Base-by-base conservation (phyloP, 1,139 yeast genomes). In the Taiozyma sp. region DNA sequence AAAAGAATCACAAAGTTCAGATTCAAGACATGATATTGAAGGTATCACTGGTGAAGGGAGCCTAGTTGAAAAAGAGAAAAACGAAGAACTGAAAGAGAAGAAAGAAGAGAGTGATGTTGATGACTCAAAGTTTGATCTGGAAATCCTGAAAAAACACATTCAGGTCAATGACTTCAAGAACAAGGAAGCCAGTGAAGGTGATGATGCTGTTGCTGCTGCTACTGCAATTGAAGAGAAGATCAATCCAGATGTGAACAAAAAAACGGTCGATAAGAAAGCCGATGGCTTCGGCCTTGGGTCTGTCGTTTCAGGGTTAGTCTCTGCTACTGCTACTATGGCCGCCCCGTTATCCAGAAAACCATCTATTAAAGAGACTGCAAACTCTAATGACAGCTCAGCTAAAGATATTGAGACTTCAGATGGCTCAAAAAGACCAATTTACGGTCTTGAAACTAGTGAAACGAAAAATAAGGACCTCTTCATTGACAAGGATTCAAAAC, bases 111-210 rank as follows among this genome's bases (percentile, higher is more conserved):
- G 14, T 28, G 44, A 43, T 41, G 39, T 43, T 14, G 40, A 24
- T 24, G 39, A 39, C 28, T 24, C 34, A 13, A 29, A 44, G 4
- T 44, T 49, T 16, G 45, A 32, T 29, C 8, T 48, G 14, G 34
- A 45, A 4, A 45, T 40, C 24, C 44, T 51, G 30, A 51, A 49
- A 36, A 45, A 51, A 40, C 50, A 48, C 4, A 49, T 46, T 32
- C 41, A 19, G 14, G 52, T 45, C 14, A 47, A 43, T 23, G 52
- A 46, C 24, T 43, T 43, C 30, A 29, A 23, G 16, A 43, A 44
- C 28, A 51, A 38, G 19, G 24, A 30, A 22, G 19, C 44, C 32
- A 27, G 43, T 45, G 30, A 43, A 38, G 16, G 23, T 9, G 12
- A 27, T 45, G 32, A 39, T 50, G 28, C 16, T 16, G 40, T 3